Conservation (phyloP, 768 basidiomycete species). For the Aureoboletus auriporus region DNA sequence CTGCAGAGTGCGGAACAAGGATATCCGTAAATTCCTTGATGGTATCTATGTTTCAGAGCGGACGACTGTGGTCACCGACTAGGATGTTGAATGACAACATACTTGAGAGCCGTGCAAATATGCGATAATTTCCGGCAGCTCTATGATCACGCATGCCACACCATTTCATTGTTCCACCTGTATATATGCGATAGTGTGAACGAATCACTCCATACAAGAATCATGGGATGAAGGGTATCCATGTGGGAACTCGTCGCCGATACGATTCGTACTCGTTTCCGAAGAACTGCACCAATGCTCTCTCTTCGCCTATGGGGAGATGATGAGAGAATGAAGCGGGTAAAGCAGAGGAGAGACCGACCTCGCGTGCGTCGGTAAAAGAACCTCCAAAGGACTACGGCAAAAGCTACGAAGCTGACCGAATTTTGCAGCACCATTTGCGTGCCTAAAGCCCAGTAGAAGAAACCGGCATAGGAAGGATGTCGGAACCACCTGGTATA, state of each 20-base stretch:
- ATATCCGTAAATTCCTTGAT: slow-evolving; percentile 98
- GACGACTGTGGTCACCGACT: slow-evolving; percentile 53
- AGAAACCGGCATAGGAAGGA: slow-evolving; percentile 96
- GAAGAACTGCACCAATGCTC: slow-evolving; percentile 78
- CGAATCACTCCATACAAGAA: neutral
- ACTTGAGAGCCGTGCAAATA: slow-evolving; percentile 17
- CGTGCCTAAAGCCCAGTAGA: slow-evolving; percentile 95
- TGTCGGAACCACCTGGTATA: slow-evolving; percentile 60
- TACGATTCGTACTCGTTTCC: slow-evolving; percentile 83
- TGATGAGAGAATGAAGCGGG: slow-evolving; percentile 2
- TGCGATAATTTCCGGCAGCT: slow-evolving; percentile 17
- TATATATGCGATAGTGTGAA: neutral
- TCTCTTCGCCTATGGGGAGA: slow-evolving; percentile 67
- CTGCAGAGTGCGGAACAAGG: slow-evolving; percentile 98
- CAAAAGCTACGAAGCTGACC: slow-evolving; percentile 62
- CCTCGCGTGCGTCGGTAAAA: slow-evolving; percentile 79
- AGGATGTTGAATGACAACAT: slow-evolving; percentile 8
- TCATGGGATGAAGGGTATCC: slow-evolving; percentile 81
- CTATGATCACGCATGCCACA: slow-evolving; percentile 26
- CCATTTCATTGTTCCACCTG: slow-evolving; percentile 5
- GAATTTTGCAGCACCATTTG: slow-evolving; percentile 91
- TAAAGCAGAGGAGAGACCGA: slow-evolving; percentile 51
- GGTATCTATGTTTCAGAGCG: slow-evolving; percentile 89
- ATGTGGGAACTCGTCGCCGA: slow-evolving; percentile 71
- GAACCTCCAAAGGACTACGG: slow-evolving; percentile 75